Base-by-base conservation (phyloP, 78 protist species). In the Fonticula alba region DNA sequence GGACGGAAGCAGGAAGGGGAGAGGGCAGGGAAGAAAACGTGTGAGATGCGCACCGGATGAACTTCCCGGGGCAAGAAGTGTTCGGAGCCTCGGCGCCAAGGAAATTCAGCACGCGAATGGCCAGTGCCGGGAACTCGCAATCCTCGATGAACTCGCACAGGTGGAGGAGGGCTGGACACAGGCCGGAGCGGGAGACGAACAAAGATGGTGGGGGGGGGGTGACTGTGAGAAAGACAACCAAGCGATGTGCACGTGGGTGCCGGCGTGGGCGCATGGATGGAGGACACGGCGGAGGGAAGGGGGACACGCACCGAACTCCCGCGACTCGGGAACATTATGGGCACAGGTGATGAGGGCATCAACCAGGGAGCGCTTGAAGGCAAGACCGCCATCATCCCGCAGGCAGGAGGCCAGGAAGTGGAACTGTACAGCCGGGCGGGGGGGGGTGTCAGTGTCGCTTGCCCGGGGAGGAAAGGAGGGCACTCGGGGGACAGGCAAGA, bases 81-180 rank as follows among this genome's bases (percentile, higher is more conserved):
- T 3, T 3, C 15, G 76, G 76, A 15, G 64, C 68, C 2, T 20
- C 38, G 29, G n/a, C 55, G 20, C 97, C 97, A n/a, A 95, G 62
- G 35, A 95, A 58, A 61, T 80, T 68, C 20, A 95, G 82, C 40
- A 93, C 82, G 37, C 72, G 75, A 13, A 85, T 79, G 37, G 84
- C 63, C 26, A 95, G 83, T 33, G 38, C 50, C 31, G 87, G 50
- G 76, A 72, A 91, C 62, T 95, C 99, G 73, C 97, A 95, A 73
- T 95, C 99, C 59, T 95, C 99, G 31, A 95, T 91, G 68, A 89
- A 89, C 79, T 92, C 98, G 66, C 95, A 84, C 35, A 95, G 62
- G 50, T 85, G 82, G 29, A 57, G 4, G n/a, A n/a, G n/a, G n/a
- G n/a, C n/a, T n/a, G n/a, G n/a, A n/a, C n/a, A n/a, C 33, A 94